Conservation (phyloP, 2,329 filamentous ascomycete genomes). For the Diaporthe velutina region DNA sequence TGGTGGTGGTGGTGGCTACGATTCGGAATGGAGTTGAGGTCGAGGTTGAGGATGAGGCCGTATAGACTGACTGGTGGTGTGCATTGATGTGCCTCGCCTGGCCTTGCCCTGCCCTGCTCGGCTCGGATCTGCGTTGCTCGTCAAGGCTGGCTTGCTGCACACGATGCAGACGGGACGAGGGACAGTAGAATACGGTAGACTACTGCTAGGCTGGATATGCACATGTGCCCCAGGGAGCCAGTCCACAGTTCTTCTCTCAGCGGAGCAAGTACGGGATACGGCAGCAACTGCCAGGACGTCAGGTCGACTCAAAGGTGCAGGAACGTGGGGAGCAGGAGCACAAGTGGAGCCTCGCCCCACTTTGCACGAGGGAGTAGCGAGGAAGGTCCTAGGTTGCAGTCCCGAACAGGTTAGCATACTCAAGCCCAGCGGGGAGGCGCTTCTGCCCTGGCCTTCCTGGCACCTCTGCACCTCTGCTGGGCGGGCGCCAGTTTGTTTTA, state of each 20-base stretch:
- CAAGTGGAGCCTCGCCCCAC: slow-evolving; percentile 24
- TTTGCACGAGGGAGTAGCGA: slow-evolving; percentile 33
- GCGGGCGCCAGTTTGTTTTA: slow-evolving; percentile 13
- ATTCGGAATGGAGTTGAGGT: not conserved
- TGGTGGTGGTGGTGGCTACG: not conserved
- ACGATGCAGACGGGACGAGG: slow-evolving; percentile 6
- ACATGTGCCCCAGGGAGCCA: not conserved
- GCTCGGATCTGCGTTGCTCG: slow-evolving; percentile 14
- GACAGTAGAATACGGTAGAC: not conserved
- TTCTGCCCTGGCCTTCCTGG: slow-evolving; percentile 6
- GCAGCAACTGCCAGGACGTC: slow-evolving; percentile 24
- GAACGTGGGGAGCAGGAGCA: slow-evolving; percentile 33
- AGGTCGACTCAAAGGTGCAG: slow-evolving; percentile 30
- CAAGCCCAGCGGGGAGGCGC: not conserved
- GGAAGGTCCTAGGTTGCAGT: slow-evolving; percentile 8
- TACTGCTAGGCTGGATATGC: slow-evolving; percentile 7
- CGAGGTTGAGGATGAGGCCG: not conserved
- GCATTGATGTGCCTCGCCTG: not conserved
- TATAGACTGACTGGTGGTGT: not conserved
- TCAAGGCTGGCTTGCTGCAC: slow-evolving; percentile 18
- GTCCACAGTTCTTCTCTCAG: not conserved
- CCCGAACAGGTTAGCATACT: slow-evolving; percentile 23
- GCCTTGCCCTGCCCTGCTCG: not conserved
- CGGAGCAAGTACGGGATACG: slow-evolving; percentile 19
- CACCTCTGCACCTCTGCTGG: slow-evolving; percentile 14